Evolutionary conservation across 225 moss, liverwort and hornwort genomes (phyloP).

Genomic region (Asterella californica): DNA sequence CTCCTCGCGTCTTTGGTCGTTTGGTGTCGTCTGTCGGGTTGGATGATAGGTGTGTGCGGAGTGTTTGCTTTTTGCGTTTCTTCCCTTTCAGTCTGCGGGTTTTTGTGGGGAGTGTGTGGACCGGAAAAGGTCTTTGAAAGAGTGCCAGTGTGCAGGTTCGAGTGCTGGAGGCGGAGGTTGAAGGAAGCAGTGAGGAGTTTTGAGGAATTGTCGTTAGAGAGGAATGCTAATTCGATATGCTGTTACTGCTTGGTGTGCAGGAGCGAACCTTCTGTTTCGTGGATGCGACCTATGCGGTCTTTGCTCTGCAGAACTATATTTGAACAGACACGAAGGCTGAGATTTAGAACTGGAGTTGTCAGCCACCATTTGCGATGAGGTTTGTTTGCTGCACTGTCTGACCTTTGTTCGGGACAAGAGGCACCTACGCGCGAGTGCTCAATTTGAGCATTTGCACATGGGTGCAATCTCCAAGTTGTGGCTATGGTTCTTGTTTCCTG

Average conservation of each 20-base stretch:
- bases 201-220: constrained; percentile 5
- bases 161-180: neutral
- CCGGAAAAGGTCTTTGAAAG: neutral
- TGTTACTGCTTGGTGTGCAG: constrained; percentile 21
- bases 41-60: neutral
- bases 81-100: neutral
- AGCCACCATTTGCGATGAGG: constrained; percentile 40
- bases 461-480: neutral
- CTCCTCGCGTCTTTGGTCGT: neutral
- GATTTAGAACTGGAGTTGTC: constrained; percentile 25
- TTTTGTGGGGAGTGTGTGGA: neutral
- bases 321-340: constrained; percentile 22
- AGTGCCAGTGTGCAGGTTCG: neutral
- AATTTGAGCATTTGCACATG: neutral
- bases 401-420: neutral
- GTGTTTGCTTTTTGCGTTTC: neutral
- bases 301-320: constrained; percentile 10
- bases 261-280: constrained; percentile 16
- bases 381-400: constrained; percentile 19
- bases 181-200: neutral
- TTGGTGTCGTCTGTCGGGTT: neutral
- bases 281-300: constrained; percentile 27
- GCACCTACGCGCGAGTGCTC: neutral
- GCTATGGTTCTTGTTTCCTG: constrained; percentile 11
- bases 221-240: constrained; percentile 18